These are phyloP conservation scores for Geranium incanum DNA, from an alignment of 441 rosid genomes.

Conservation along the genomic window DNA sequence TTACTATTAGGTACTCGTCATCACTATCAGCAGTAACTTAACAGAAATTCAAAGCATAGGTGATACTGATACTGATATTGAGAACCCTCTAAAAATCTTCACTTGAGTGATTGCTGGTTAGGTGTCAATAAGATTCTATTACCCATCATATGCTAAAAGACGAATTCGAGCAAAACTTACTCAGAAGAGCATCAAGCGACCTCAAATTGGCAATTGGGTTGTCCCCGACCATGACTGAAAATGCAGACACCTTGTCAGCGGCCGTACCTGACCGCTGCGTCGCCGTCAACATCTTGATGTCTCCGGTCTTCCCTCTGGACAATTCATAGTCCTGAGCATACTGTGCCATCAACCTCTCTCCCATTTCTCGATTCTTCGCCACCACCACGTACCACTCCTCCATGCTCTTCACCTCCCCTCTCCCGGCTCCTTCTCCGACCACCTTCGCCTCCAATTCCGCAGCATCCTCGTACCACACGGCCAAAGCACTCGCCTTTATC, in stretches of 20 bases:
- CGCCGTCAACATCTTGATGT: conserved; percentile 71
- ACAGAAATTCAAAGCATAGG: no score
- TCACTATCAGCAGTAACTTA: no score
- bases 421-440: conserved; percentile 36
- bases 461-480: conserved; percentile 73
- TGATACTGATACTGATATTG: no score
- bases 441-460: conserved; percentile 63
- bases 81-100: no score
- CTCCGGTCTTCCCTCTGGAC: conserved; percentile 65
- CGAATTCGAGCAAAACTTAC: conserved; percentile 30
- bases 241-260: conserved; percentile 81
- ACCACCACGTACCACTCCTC: conserved; percentile 48
- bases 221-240: conserved; percentile 77
- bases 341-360: conserved; percentile 78
- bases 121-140: background rate
- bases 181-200: conserved; percentile 85
- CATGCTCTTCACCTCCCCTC: conserved; percentile 32
- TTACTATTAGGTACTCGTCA: no score
- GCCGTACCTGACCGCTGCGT: conserved; percentile 90
- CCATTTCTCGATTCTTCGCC: conserved; percentile 64
- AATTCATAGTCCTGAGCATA: conserved; percentile 54
- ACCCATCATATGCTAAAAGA: background rate
- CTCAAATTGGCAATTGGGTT: conserved; percentile 82
- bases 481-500: conserved; percentile 53
- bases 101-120: no score